Evolutionary conservation across 1,284 basidiomycete species (phyloP).

Genomic region (Irpex lacteus): DNA sequence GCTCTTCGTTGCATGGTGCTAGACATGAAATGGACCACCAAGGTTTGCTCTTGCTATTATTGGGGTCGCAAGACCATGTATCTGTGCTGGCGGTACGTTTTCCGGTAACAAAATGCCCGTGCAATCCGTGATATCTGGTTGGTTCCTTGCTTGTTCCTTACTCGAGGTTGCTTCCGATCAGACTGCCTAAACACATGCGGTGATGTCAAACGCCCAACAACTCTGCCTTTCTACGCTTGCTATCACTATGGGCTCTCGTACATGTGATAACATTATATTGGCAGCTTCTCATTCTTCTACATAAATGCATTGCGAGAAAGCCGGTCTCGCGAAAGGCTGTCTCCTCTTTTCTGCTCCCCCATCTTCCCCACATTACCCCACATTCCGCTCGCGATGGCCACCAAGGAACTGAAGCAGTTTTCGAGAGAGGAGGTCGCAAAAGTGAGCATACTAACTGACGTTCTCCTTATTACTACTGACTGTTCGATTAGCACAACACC

Average conservation of each 20-base stretch:
- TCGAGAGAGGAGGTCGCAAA: slow-evolving; percentile 56
- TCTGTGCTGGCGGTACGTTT: background rate
- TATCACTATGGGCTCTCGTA: background rate
- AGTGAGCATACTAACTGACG: slow-evolving; percentile 30
- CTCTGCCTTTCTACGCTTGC: no score
- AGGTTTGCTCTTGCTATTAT: background rate
- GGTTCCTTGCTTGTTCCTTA: background rate
- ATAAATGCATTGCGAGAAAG: background rate
- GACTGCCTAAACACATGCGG: slow-evolving; percentile 6
- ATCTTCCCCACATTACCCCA: background rate
- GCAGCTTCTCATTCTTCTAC: background rate
- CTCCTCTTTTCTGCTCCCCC: background rate
- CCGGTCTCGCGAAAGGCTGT: slow-evolving; percentile 7
- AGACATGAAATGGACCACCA: background rate
- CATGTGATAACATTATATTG: background rate
- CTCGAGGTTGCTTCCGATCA: background rate
- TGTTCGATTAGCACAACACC: slow-evolving; percentile 53
- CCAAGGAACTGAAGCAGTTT: slow-evolving; percentile 43
- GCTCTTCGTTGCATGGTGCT: background rate
- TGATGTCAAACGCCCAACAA: background rate
- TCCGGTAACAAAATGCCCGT: background rate
- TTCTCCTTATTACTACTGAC: background rate
- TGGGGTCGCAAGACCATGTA: background rate
- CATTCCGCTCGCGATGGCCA: slow-evolving; percentile 30
- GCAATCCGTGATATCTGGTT: background rate